Evolutionary conservation across 345 rosid species (phyloP), one percentile per base, ranked within the genome.

Genomic region (Mallotus nudiflorus): DNA sequence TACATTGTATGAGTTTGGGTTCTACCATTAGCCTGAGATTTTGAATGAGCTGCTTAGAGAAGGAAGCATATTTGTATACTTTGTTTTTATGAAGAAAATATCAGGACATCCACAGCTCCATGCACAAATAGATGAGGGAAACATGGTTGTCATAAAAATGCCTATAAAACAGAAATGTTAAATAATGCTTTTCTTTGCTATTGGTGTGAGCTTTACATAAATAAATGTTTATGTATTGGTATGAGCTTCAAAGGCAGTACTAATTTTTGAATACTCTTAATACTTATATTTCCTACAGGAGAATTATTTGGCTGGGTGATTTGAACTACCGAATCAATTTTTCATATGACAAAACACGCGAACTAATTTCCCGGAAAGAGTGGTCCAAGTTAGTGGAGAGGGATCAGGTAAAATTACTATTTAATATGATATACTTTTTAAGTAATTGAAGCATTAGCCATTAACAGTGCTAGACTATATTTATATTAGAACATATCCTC

Each of bases 271-370:
- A 29, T 29, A 44, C 1, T 22, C 22, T 45, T 62, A 44, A 40
- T 27, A 44, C 35, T n/a, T 68, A 45, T 57, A 27, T 54, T 73
- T 65, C 70, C 60, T 82, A 83, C 92, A 95, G 99, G 57, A 81
- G 83, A 82, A 81, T 95, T 56, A 82, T 95, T 42, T 95, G 97
- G 99, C 75, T 94, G 62, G 99, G 99, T 24, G 99, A 94, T 82
- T 82, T 94, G 72, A 94, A 94, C 77, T 94, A 91, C 73, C 87
- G 99, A 18, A 84, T 94, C 74, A 91, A 86, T 77, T 64, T 86
- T 81, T 78, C 95, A 1, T 90, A 92, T 66, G 91, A 91, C 65
- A 82, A 81, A 80, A 81, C 86, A 35, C 79, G 77, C 62, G 92
- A 89, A 54, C 79, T 89, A 51, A 86, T 94, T 57, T 81, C 88